Evolutionary conservation across 257 asterid genomes (phyloP).

Genomic region (Nemophila menziesii): DNA sequence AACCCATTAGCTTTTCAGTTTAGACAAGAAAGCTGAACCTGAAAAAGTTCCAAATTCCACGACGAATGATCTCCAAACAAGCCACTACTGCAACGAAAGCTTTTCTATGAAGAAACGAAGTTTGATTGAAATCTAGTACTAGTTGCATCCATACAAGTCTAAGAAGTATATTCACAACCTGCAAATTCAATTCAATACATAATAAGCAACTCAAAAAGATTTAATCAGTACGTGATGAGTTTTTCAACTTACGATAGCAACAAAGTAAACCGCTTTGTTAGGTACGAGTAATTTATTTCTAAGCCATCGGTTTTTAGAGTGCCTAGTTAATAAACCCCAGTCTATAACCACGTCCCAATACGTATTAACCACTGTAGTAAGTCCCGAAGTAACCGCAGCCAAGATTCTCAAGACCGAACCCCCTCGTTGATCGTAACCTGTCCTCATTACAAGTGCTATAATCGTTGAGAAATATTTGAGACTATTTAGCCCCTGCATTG

Average conservation of each 20-base stretch:
- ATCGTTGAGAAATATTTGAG: conserved; percentile 50
- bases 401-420: conserved; percentile 26
- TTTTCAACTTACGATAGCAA: conserved; percentile 51
- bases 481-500: conserved; percentile 28
- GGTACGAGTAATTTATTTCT: too few relatives aligned
- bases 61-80: too few relatives aligned
- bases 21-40: too few relatives aligned
- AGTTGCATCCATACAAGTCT: too few relatives aligned
- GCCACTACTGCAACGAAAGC: too few relatives aligned
- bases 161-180: conserved; percentile 38
- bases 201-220: not conserved
- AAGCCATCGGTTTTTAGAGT: conserved; percentile 43
- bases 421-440: conserved; percentile 16
- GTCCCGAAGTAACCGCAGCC: conserved; percentile 44
- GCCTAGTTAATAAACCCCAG: conserved; percentile 47
- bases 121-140: too few relatives aligned
- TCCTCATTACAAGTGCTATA: conserved; percentile 51
- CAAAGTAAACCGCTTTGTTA: too few relatives aligned
- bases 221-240: not conserved
- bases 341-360: conserved; percentile 62
- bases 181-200: conserved; percentile 4
- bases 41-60: too few relatives aligned
- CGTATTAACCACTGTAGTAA: conserved; percentile 39
- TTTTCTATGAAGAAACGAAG: too few relatives aligned
- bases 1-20: too few relatives aligned